Evolutionary conservation across 2,329 filamentous ascomycete species (phyloP), one percentile per base, ranked within the genome.

Genomic region (Colletotrichum sansevieriae): DNA sequence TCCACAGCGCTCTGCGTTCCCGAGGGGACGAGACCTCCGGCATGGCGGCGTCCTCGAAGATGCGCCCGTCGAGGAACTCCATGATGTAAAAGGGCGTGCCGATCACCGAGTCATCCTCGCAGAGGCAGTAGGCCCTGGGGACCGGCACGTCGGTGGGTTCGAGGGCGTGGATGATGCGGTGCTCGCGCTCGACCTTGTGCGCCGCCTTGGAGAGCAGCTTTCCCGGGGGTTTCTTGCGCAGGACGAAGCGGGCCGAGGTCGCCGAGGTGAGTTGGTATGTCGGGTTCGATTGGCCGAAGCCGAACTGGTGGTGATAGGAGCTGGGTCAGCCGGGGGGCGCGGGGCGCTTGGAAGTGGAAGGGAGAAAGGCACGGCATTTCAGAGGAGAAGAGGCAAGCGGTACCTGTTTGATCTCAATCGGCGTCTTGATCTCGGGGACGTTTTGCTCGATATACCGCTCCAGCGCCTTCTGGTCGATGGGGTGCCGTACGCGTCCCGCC

Each of bases 141-240:
- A 97, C 94, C 0, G 95, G 93, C 9, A 98, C 94, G 77, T 93
- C 90, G 20, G 93, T 97, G 62, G 83, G 71, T 63, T 90, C 88
- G 37, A 98, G 86, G 3, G 95, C 95, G 77, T 93, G 89, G 76
- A 98, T 92, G 76, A 98, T 92, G 75, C 91, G 90, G 83, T 96
- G 96, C 81, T 99, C 96, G 75, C 96, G 92, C 83, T 99, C 96
- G 76, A 99, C 95, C 79, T 95, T 92, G 83, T 99, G 96, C 10
- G 96, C 96, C 2, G 95, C 95, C 83, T 94, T 94, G 74, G 94
- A 97, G 57, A 98, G 87, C 44, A 99, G 90, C 82, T 91, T 90
- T 72, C 96, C 96, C n/a, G 96, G 95, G 1, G 96, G 96, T 83
- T 98, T 98, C 87, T 99, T 98, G 78, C 96, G 93, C 84, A 98